A percentile compares a stretch with the other conserved stretches of the same genome.
phyloP scores from a whole-genome alignment of 2,329 filamentous ascomycete species.

The Cladosporium halotolerans region DNA sequence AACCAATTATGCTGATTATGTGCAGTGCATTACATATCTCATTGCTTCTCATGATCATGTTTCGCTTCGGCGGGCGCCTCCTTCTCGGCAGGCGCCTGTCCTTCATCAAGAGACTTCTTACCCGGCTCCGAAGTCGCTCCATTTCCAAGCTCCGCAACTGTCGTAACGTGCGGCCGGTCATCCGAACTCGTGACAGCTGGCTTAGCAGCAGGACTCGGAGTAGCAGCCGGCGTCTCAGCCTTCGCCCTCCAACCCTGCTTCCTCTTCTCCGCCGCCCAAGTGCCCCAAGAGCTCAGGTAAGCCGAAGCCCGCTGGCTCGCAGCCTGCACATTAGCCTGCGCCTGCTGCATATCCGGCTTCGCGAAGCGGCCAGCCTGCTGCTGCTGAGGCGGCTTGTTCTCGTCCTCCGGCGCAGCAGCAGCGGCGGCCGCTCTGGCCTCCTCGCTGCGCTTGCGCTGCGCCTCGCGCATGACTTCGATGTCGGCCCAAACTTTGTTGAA shows the following conservation, averaged over 20 bases:
- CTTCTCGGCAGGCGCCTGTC: not conserved
- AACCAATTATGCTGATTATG: not conserved
- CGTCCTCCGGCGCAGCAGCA: conserved; percentile 12
- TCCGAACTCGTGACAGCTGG: not conserved
- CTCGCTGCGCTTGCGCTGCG: conserved; percentile 59
- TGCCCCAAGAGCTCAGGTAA: conserved; percentile 58
- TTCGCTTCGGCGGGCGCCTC: not conserved
- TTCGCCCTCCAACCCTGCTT: conserved; percentile 42
- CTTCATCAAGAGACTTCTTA: not conserved
- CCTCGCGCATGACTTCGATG: conserved; percentile 73
- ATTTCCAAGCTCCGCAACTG: not conserved
- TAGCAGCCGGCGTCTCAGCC: conserved; percentile 1
- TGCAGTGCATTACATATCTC: not conserved
- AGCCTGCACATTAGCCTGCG: conserved; percentile 50
- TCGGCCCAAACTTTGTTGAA: conserved; percentile 88
- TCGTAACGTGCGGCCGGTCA: conserved; percentile 3
- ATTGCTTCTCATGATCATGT: not conserved
- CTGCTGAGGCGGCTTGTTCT: conserved; percentile 12
- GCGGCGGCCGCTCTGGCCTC: conserved; percentile 42
- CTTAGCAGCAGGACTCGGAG: not conserved
- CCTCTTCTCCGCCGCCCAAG: conserved; percentile 68
- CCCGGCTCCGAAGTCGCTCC: not conserved
- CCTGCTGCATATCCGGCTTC: conserved; percentile 46
- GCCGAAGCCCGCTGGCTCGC: conserved; percentile 52
- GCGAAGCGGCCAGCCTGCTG: conserved; percentile 10